A percentile compares a stretch with the other conserved stretches of the same genome.
phyloP scores from a whole-genome alignment of 129 eudicot genomes.

The Artemisia annua region DNA sequence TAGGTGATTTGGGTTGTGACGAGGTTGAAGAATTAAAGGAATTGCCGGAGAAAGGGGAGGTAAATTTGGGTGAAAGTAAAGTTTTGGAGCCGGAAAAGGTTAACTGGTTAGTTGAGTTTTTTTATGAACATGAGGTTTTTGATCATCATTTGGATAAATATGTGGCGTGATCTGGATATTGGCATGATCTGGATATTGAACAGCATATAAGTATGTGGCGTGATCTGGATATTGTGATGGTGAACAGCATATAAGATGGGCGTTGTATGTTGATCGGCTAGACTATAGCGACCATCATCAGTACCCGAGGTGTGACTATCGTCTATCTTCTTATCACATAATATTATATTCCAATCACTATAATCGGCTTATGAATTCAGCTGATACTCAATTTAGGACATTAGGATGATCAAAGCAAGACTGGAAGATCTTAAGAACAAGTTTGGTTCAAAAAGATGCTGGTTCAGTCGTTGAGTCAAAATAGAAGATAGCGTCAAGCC shows the following conservation, averaged over 20 bases:
- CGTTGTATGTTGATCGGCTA: constrained; percentile 57
- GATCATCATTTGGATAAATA: too few relatives aligned
- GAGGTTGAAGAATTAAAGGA: constrained; percentile 21
- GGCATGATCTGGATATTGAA: too few relatives aligned
- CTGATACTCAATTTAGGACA: constrained; percentile 48
- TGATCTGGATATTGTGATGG: constrained; percentile 87
- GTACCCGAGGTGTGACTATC: constrained; percentile 48
- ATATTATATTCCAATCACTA: background rate
- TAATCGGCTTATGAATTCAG: constrained; percentile 10
- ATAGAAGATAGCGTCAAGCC: too few relatives aligned
- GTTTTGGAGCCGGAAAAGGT: constrained; percentile 18
- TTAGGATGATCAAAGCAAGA: constrained; percentile 49
- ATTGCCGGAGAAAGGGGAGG: constrained; percentile 11
- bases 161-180: too few relatives aligned
- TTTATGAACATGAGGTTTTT: too few relatives aligned
- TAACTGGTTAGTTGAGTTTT: constrained; percentile 34
- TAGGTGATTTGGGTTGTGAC: constrained; percentile 4
- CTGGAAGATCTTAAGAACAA: constrained; percentile 54
- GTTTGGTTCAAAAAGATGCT: constrained; percentile 49
- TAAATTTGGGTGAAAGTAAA: constrained; percentile 19
- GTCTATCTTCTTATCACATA: background rate
- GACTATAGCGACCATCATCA: constrained; percentile 84
- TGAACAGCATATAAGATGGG: constrained; percentile 90
- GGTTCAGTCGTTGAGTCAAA: constrained; percentile 32
- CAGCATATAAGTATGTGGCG: constrained; percentile 75